Evolutionary conservation across 192 early-diverging fungal species (phyloP), one percentile per base, ranked within the genome.

Genomic region (Coemansia sp.): DNA sequence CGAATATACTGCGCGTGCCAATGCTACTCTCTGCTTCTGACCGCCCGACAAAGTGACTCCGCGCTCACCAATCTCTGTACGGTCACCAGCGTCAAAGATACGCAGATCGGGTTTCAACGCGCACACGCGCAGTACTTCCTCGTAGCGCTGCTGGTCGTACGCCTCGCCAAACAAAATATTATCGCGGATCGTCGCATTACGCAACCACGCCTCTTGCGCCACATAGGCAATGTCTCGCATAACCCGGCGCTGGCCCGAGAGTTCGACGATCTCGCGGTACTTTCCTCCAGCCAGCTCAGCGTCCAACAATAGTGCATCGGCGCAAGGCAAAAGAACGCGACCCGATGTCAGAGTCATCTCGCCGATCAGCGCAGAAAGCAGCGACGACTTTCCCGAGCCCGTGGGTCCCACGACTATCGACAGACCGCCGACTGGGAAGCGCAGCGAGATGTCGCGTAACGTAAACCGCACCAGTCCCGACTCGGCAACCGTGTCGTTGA

Each of bases 21-120:
- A 85, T 1, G 93, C 79, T 37, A 99, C 88, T 33, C 95, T 82
- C 64, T 91, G 91, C 78, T 94, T 96, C 80, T 96, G 95, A 16
- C 95, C 95, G 42, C 95, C 95, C 14, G 88, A 91, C 19, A 95
- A 77, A 6, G 89, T 93, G 10, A 94, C 85, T 14, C 94, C 94
- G 63, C 92, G 91, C 68, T 96, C 94, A n/a, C 94, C 94, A 68
- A 99, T 88, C 82, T 98, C 95, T 4, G 98, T 98, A 62, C 82
- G 74, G 78, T 99, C 98, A 16, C 95, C 95, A 38, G 86, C 91
- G 35, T 88, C 84, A 13, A 99, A 70, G 64, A 92, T 92, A 10
- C 91, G 90, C 43, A 99, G 84, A 69, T 99, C 98, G 7, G 89
- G 86, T 11, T 80, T 82, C 11, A 99, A 82, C 17, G 96, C 96